Conservation (phyloP, 148 eudicot species). For the Chenopodium formosanum region DNA sequence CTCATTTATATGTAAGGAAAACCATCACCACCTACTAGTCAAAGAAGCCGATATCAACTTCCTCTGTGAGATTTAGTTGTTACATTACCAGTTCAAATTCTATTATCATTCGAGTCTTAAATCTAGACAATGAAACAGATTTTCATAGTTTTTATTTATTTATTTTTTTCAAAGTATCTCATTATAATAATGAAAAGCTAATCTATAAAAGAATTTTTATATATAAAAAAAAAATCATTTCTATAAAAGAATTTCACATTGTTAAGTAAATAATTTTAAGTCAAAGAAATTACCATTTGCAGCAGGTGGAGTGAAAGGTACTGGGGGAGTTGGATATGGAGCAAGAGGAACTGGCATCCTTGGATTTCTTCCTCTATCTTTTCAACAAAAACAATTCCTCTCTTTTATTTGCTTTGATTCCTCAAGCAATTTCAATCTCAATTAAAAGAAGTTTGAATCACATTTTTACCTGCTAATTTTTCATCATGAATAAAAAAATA, state of each 20-base stretch:
- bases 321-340: slow-evolving; percentile 74
- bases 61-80: neutral
- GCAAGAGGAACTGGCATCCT: slow-evolving; percentile 91
- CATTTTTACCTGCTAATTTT: slow-evolving; percentile 30
- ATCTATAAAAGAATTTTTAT: too few relatives aligned
- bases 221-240: neutral
- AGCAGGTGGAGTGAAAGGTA: slow-evolving; percentile 57
- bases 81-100: neutral
- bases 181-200: too few relatives aligned
- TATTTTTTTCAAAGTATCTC: too few relatives aligned
- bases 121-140: too few relatives aligned
- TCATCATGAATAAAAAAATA: neutral
- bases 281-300: slow-evolving; percentile 48
- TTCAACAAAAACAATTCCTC: neutral
- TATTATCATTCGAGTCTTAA: too few relatives aligned
- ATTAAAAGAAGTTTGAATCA: slow-evolving; percentile 15
- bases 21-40: neutral
- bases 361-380: slow-evolving; percentile 1
- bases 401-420: slow-evolving; percentile 16
- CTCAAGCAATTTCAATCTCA: slow-evolving; percentile 24
- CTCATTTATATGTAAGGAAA: neutral
- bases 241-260: neutral
- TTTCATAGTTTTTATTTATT: too few relatives aligned
- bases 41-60: too few relatives aligned
- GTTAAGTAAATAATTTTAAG: neutral